These are phyloP conservation scores for Saturnispora galanensis DNA, from an alignment of 805 yeast species.

Conservation along the genomic window DNA sequence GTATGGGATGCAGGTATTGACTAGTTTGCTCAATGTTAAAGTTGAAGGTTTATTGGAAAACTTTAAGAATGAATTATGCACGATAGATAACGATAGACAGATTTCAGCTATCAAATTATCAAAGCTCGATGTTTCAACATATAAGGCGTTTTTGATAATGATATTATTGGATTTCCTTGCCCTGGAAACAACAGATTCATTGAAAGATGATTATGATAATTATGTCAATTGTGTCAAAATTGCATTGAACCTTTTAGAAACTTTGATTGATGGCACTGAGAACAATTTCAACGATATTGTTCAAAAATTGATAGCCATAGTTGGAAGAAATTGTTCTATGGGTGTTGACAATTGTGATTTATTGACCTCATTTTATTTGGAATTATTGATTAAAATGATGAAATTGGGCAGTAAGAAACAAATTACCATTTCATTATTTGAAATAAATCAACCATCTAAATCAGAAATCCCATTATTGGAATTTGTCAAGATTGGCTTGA, in stretches of 20 bases:
- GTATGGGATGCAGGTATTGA: slow-evolving; percentile 48
- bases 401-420: slow-evolving; percentile 19
- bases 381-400: slow-evolving; percentile 17
- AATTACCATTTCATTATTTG: slow-evolving; percentile 12
- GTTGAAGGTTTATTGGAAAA: slow-evolving; percentile 33
- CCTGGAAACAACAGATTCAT: slow-evolving; percentile 14
- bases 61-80: slow-evolving; percentile 50
- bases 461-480: slow-evolving; percentile 16
- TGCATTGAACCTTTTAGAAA: slow-evolving; percentile 35
- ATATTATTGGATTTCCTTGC: slow-evolving; percentile 39
- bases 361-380: slow-evolving; percentile 17
- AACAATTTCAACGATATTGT: slow-evolving; percentile 33
- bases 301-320: slow-evolving; percentile 11
- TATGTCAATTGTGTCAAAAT: slow-evolving; percentile 31
- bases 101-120: slow-evolving; percentile 33
- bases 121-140: slow-evolving; percentile 47
- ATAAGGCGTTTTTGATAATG: slow-evolving; percentile 44
- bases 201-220: slow-evolving; percentile 20
- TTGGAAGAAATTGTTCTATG: slow-evolving; percentile 7
- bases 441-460: slow-evolving; percentile 7
- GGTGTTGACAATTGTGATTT: slow-evolving; percentile 7
- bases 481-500: slow-evolving; percentile 21
- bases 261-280: slow-evolving; percentile 50
- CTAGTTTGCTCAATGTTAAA: slow-evolving; percentile 42
- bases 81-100: slow-evolving; percentile 37